Conservation (phyloP, 2,329 filamentous ascomycete genomes). For the Cladorrhinum sp. region DNA sequence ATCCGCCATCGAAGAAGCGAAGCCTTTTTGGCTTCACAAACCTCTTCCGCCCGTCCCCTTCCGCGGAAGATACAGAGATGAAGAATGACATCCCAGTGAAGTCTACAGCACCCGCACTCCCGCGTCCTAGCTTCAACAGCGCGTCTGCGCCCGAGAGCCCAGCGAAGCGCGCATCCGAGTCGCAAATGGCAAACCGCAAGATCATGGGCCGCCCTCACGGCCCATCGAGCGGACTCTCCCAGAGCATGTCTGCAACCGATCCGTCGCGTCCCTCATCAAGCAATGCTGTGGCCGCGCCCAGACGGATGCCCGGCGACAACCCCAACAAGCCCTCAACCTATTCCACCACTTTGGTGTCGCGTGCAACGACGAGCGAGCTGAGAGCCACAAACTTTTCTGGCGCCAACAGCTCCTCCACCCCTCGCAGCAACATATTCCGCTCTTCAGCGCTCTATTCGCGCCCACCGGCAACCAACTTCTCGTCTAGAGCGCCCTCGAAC, state of each 20-base stretch:
- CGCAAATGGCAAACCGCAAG: conserved; percentile 34
- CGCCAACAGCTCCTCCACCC: conserved; percentile 29
- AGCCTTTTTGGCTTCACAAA: conserved; percentile 26
- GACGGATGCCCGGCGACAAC: conserved; percentile 30
- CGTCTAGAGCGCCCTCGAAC: conserved; percentile 44
- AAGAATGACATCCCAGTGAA: conserved; percentile 12
- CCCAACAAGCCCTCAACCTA: conserved; percentile 25
- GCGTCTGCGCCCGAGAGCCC: conserved; percentile 33
- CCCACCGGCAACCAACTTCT: conserved; percentile 37
- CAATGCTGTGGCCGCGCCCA: conserved; percentile 11
- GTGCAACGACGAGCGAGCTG: conserved; percentile 13
- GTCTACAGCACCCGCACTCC: conserved; percentile 9
- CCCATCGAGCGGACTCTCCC: conserved; percentile 32
- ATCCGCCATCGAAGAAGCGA: conserved; percentile 27
- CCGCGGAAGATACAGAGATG: conserved; percentile 18
- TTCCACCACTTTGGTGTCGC: conserved; percentile 19
- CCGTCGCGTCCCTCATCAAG: conserved; percentile 19
- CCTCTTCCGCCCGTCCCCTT: conserved; percentile 24
- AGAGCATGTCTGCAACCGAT: conserved; percentile 27
- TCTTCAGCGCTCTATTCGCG: conserved; percentile 30
- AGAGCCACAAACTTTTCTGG: conserved; percentile 32
- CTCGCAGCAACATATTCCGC: conserved; percentile 36
- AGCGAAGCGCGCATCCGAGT: conserved; percentile 33
- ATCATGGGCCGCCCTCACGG: conserved; percentile 35
- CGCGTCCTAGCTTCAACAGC: conserved; percentile 26